Conservation (phyloP, 148 eudicot species). For the Heliosperma pusillum region DNA sequence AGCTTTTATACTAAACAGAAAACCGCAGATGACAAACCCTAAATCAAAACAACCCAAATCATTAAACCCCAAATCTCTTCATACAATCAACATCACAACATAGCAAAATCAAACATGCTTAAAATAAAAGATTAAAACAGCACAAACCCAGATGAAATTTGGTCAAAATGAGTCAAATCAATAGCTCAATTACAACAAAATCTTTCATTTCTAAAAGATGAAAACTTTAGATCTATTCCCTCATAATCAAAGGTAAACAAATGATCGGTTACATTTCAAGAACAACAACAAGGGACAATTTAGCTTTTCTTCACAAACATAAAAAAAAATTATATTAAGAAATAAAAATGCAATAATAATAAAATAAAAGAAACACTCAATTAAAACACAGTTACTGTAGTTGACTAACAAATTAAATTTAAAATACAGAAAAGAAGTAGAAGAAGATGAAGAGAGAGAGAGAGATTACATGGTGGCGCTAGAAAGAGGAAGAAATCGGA, state of each 20-base stretch:
- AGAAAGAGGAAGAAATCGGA: not conserved
- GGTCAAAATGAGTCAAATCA: slow-evolving; percentile 4
- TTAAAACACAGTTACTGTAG: not conserved
- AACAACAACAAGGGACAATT: not conserved
- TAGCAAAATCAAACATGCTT: not conserved
- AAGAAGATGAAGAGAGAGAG: not conserved
- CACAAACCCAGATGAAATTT: slow-evolving; percentile 3
- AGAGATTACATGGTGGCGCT: not conserved
- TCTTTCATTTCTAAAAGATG: not conserved
- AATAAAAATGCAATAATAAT: not conserved
- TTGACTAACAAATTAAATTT: not conserved
- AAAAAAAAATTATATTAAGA: not conserved
- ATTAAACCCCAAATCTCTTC: not conserved
- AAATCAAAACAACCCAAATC: not conserved
- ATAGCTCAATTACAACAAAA: not conserved
- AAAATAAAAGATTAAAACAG: not conserved
- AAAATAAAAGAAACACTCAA: not conserved
- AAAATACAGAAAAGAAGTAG: not conserved
- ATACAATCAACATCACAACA: not conserved
- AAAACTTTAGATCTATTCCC: slow-evolving; percentile 4
- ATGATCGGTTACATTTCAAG: not conserved
- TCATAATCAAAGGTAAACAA: not conserved
- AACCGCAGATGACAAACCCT: not conserved
- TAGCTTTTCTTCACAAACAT: not conserved
- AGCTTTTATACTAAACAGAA: not conserved